Percentiles rank a stretch among this genome's conserved stretches.
phyloP scores from a whole-genome alignment of 495 filamentous ascomycete genomes.

The Tuber borchii region DNA sequence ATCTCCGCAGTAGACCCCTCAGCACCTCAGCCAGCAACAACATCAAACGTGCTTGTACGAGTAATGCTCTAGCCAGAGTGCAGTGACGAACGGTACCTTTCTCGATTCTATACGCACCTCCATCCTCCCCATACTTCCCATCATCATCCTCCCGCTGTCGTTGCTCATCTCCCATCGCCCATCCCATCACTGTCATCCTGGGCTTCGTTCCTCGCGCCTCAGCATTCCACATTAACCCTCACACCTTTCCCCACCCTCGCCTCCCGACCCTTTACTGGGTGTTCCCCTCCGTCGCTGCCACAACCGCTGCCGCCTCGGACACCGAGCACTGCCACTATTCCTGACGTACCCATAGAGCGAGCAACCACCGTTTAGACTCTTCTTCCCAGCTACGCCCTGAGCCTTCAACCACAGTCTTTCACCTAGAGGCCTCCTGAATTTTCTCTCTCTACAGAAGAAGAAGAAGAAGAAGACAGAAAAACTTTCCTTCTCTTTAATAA shows the following conservation, averaged over 20 bases:
- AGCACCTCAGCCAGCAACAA: not conserved
- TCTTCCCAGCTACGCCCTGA: slow-evolving; percentile 29
- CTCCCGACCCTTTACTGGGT: slow-evolving; percentile 3
- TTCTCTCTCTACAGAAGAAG: slow-evolving; percentile 22
- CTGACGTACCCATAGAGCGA: slow-evolving; percentile 33
- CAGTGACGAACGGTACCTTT: not conserved
- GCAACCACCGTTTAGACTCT: slow-evolving; percentile 37
- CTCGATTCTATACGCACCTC: slow-evolving; percentile 11
- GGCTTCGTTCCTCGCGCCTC: slow-evolving; percentile 15
- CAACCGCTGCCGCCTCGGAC: slow-evolving; percentile 46
- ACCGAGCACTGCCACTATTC: slow-evolving; percentile 56
- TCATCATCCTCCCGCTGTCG: slow-evolving; percentile 21
- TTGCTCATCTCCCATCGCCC: slow-evolving; percentile 26
- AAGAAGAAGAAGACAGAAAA: not conserved
- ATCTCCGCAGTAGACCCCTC: slow-evolving; percentile 1
- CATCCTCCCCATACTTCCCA: slow-evolving; percentile 31
- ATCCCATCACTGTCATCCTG: slow-evolving; percentile 41
- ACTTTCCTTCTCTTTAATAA: slow-evolving; percentile 7
- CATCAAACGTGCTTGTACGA: not conserved
- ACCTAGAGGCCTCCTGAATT: slow-evolving; percentile 30
- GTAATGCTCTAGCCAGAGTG: not conserved
- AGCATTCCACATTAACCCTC: not conserved
- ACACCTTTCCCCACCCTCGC: not conserved
- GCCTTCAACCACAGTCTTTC: slow-evolving; percentile 28
- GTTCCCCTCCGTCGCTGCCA: slow-evolving; percentile 48